Base-by-base conservation (phyloP, 768 basidiomycete genomes). In the Mycena haematopus region DNA sequence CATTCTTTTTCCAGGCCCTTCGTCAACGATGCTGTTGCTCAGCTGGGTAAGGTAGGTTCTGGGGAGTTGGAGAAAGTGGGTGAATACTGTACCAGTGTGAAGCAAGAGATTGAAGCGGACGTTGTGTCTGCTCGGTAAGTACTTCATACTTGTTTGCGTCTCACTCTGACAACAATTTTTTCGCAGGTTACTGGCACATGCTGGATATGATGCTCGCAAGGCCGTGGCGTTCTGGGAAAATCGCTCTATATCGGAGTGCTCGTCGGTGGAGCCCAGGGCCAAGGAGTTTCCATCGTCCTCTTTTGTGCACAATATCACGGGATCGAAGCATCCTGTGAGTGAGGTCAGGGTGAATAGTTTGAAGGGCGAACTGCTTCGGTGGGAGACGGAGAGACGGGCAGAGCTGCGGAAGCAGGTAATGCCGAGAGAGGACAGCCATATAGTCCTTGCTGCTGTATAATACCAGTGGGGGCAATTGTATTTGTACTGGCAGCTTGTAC, bases 101-200 rank as follows among this genome's bases (percentile, higher is more conserved):
- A 83, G 47, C 92, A 98, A 73, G 96, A 99, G 74, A 84, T 92
- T 15, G 96, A 99, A 73, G 96, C 95, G 15, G 95, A 98, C 71
- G 76, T 93, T 33, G 94, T 96, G 38, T 95, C 93, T 14, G 84
- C 90, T 8, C 83, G 93, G 92, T 92, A 64, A 56, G 80, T 70
- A 14, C n/a, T 38, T 58, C 63, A 60, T 36, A 47, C 33, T 49
- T n/a, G 42, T 51, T 25, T 47, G 46, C 47, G 57, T 22, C 61
- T 36, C 38, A 46, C 29, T 54, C 15, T 70, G 52, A 55, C 63
- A n/a, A n/a, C n/a, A n/a, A n/a, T n/a, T 25, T 40, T 19, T 46
- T n/a, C 40, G 6, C 53, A 95, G 95, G 63, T 79, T 99, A n/a
- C 86, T 99, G 36, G 94, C 96, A 0, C 85, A 94, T 71, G 91